Evolutionary conservation across 257 asterid species (phyloP).

Genomic region (Solanum pennellii): DNA sequence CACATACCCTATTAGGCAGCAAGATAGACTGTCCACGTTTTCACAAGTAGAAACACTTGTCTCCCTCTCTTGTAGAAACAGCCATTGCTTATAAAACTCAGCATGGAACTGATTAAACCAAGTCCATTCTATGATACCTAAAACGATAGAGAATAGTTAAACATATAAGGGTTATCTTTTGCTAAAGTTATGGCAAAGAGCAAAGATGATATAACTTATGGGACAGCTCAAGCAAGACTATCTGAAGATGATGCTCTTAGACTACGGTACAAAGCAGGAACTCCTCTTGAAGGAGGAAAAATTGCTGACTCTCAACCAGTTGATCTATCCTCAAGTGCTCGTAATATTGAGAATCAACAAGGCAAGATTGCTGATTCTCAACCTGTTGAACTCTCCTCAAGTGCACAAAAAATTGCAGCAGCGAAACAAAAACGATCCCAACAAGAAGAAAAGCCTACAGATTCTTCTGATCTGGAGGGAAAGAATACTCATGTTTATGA

Average conservation of each 20-base stretch:
- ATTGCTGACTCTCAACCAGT: slow-evolving; percentile 28
- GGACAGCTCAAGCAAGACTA: slow-evolving; percentile 33
- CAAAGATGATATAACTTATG: slow-evolving; percentile 27
- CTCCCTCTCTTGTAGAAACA: background rate
- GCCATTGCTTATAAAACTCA: background rate
- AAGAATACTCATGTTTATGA: background rate
- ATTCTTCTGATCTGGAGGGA: background rate
- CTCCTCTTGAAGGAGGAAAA: slow-evolving; percentile 38
- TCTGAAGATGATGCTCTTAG: slow-evolving; percentile 43
- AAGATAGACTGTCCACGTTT: background rate
- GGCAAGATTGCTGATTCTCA: slow-evolving; percentile 5
- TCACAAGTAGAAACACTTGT: background rate
- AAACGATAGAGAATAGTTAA: background rate
- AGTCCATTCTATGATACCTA: background rate
- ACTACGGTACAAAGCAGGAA: slow-evolving; percentile 24
- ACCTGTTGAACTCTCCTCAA: slow-evolving; percentile 8
- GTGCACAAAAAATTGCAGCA: slow-evolving; percentile 6
- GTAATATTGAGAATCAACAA: background rate
- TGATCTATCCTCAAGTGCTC: slow-evolving; percentile 22
- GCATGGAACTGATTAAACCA: background rate
- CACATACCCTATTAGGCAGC: background rate
- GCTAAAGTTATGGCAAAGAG: slow-evolving; percentile 21
- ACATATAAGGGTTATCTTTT: background rate
- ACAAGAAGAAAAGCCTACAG: background rate
- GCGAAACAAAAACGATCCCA: background rate